phyloP scores from a whole-genome alignment of 2,329 filamentous ascomycete species.

The Calonectria ilicicola region DNA sequence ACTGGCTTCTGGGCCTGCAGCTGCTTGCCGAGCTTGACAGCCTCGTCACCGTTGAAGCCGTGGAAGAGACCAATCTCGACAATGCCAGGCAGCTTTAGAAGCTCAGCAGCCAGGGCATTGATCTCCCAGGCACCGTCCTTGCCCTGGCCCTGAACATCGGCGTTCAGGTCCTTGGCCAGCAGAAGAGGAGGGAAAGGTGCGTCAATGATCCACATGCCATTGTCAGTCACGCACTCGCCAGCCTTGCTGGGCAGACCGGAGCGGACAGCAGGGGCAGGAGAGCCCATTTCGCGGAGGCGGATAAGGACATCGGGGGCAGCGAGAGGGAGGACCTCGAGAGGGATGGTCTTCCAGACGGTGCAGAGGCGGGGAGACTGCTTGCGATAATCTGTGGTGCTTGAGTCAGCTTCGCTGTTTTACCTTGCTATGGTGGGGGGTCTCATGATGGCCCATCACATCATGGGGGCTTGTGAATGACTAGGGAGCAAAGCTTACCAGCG shows the following conservation, averaged over 20 bases:
- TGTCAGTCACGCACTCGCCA: conserved; percentile 76
- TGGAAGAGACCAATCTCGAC: conserved; percentile 93
- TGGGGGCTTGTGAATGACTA: neutral
- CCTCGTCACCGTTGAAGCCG: conserved; percentile 81
- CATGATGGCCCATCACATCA: conserved; percentile 4
- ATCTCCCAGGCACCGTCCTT: conserved; percentile 81
- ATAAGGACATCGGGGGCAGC: conserved; percentile 82
- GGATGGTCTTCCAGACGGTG: conserved; percentile 84
- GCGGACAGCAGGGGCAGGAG: conserved; percentile 76
- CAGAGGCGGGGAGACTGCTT: conserved; percentile 85
- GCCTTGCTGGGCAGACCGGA: conserved; percentile 81
- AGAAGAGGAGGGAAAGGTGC: conserved; percentile 85
- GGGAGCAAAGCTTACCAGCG: conserved; percentile 68
- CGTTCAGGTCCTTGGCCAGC: conserved; percentile 65
- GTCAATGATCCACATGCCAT: conserved; percentile 84
- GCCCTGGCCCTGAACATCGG: conserved; percentile 63
- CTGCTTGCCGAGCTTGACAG: conserved; percentile 62
- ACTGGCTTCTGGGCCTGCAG: conserved; percentile 89
- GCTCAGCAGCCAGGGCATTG: conserved; percentile 75
- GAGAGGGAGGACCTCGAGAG: conserved; percentile 92
- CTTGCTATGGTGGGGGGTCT: neutral
- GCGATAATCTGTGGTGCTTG: conserved; percentile 76
- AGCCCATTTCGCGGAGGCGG: conserved; percentile 80
- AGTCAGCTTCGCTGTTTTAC: conserved; percentile 17
- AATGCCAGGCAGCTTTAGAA: conserved; percentile 88